Evolutionary conservation across 257 asterid genomes (phyloP).

Genomic region (Ilex aquifolium): DNA sequence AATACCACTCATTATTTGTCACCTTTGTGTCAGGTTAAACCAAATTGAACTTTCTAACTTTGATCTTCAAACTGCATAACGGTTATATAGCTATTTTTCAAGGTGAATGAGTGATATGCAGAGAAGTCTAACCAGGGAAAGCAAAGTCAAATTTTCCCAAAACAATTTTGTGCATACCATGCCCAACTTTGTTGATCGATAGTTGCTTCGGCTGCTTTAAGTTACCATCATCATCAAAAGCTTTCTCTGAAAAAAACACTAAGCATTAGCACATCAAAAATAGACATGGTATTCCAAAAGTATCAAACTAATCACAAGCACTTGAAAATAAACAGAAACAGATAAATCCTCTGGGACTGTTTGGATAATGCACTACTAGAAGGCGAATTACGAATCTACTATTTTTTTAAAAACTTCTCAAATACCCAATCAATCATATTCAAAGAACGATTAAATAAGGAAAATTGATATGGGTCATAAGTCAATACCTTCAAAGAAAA

Average conservation of each 20-base stretch:
- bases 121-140: neutral
- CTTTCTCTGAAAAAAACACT: constrained; percentile 49
- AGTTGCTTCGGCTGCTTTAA: constrained; percentile 67
- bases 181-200: constrained; percentile 86
- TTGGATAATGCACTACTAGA: no score
- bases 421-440: constrained; percentile 2
- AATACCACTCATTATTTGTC: no score
- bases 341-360: no score
- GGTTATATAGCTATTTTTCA: no score
- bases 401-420: no score
- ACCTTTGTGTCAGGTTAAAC: no score
- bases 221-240: constrained; percentile 62
- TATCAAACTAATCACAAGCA: neutral
- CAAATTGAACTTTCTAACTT: no score
- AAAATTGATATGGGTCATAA: neutral
- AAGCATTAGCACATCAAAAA: neutral
- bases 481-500: constrained; percentile 82
- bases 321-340: neutral
- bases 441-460: neutral
- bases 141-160: no score
- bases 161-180: constrained; percentile 35
- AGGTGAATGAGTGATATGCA: no score
- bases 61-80: no score
- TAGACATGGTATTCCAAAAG: neutral
- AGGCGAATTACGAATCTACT: no score